These are phyloP conservation scores for Dictyostelium gargantuum DNA, from an alignment of 208 protist genomes.

Conservation along the genomic window DNA sequence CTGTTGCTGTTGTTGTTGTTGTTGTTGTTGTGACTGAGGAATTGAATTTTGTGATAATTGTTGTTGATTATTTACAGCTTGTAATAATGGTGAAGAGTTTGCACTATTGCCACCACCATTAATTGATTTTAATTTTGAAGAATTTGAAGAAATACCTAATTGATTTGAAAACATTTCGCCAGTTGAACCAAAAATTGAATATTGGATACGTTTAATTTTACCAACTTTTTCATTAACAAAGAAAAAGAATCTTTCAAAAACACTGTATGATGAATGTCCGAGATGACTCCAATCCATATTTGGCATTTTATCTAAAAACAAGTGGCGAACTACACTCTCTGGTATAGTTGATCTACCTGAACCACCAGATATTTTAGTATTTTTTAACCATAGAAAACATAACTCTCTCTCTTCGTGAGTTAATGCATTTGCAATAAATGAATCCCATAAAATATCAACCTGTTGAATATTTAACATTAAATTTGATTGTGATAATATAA, in stretches of 20 bases:
- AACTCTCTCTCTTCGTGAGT: slow-evolving; percentile 68
- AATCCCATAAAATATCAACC: slow-evolving; percentile 73
- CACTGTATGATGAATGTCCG: slow-evolving; percentile 56
- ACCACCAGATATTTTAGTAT: slow-evolving; percentile 27
- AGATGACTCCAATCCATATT: slow-evolving; percentile 64
- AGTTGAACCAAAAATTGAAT: slow-evolving; percentile 4
- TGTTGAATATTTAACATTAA: slow-evolving; percentile 70
- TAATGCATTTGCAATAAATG: slow-evolving; percentile 61
- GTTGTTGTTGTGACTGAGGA: too few species aligned
- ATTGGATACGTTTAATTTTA: slow-evolving; percentile 57
- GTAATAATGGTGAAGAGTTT: background rate
- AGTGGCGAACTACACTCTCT: slow-evolving; percentile 67
- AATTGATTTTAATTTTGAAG: background rate
- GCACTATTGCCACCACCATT: background rate
- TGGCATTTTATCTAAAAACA: slow-evolving; percentile 79
- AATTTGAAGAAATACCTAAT: background rate
- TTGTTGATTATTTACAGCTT: slow-evolving; percentile 7
- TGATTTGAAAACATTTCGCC: slow-evolving; percentile 12
- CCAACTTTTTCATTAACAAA: slow-evolving; percentile 66
- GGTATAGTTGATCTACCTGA: slow-evolving; percentile 27
- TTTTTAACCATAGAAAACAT: slow-evolving; percentile 75
- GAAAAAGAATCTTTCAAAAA: slow-evolving; percentile 74
- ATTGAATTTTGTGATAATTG: background rate
- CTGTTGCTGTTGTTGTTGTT: background rate
- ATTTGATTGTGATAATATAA: slow-evolving; percentile 71